Percentiles rank a stretch among this genome's conserved stretches.
Conservation (phyloP, 805 yeast genomes). For the Ogataea populi-albae region DNA sequence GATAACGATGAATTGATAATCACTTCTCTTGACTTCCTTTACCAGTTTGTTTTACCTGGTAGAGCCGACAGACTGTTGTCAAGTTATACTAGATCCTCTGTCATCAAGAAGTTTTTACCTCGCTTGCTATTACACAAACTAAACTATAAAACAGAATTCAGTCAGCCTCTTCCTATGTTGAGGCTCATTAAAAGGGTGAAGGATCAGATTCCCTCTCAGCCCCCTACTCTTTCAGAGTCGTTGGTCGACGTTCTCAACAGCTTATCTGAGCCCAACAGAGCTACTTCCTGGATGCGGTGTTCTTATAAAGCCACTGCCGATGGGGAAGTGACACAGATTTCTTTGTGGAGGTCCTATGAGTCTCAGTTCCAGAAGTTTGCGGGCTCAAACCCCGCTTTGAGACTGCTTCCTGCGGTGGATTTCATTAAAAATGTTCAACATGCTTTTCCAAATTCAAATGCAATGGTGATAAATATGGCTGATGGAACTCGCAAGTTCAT, state of each 20-base stretch:
- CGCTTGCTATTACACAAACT: conserved; percentile 53
- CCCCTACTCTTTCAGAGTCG: conserved; percentile 50
- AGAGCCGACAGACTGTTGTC: conserved; percentile 53
- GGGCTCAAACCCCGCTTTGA: conserved; percentile 41
- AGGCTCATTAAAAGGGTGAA: conserved; percentile 56
- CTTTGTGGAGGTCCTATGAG: conserved; percentile 94
- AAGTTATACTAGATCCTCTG: conserved; percentile 45
- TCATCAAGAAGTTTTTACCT: conserved; percentile 60
- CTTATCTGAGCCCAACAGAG: conserved; percentile 82
- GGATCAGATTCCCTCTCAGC: conserved; percentile 55
- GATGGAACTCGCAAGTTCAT: conserved; percentile 76
- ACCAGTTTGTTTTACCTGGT: conserved; percentile 68
- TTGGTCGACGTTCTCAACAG: conserved; percentile 59
- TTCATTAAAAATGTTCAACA: conserved; percentile 90
- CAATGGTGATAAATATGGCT: conserved; percentile 79
- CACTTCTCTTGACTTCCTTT: conserved; percentile 76
- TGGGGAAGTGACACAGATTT: conserved; percentile 91
- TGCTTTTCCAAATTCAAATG: conserved; percentile 85
- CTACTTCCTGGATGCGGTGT: conserved; percentile 92
- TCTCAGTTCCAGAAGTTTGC: conserved; percentile 68
- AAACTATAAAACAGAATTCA: conserved; percentile 34
- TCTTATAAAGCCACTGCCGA: conserved; percentile 75
- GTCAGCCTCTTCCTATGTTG: conserved; percentile 33
- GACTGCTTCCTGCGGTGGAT: conserved; percentile 89
- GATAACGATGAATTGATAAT: conserved; percentile 68